These are phyloP conservation scores for Phaseolus coccineus DNA, from an alignment of 331 rosid species.

Conservation along the genomic window DNA sequence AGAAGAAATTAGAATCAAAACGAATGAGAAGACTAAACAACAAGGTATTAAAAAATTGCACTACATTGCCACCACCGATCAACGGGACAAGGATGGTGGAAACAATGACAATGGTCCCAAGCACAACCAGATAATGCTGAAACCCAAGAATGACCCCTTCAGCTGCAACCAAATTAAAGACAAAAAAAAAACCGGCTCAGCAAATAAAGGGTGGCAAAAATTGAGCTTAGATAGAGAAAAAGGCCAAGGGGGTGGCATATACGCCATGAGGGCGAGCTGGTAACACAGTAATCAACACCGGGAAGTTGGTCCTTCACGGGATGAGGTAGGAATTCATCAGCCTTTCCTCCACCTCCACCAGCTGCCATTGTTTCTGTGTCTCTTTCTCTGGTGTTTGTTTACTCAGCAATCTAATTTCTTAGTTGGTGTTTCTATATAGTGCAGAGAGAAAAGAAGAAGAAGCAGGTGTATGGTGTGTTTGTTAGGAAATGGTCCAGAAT, in stretches of 20 bases:
- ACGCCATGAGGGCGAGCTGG: conserved; percentile 88
- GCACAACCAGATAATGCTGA: conserved; percentile 82
- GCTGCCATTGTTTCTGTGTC: conserved; percentile 45
- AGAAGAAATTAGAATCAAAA: neutral
- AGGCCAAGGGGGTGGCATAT: conserved; percentile 3
- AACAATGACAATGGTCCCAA: conserved; percentile 76
- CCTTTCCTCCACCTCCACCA: conserved; percentile 56
- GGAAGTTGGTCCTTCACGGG: conserved; percentile 88
- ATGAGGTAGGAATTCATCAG: conserved; percentile 73
- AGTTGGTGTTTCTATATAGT: neutral
- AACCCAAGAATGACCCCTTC: conserved; percentile 80
- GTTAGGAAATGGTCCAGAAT: neutral
- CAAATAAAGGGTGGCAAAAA: neutral
- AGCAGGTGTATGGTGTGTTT: neutral
- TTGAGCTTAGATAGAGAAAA: neutral
- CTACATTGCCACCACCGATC: conserved; percentile 96
- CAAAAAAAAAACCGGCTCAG: neutral
- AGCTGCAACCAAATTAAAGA: conserved; percentile 57
- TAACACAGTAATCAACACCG: conserved; percentile 76
- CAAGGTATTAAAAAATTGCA: neutral
- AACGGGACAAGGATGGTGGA: conserved; percentile 69
- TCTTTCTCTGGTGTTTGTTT: neutral
- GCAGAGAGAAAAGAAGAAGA: conserved; percentile 3
- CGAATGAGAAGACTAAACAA: conserved; percentile 1
- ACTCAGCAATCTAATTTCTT: neutral